phyloP scores from a whole-genome alignment of 352 stramenopile genomes.

The Albugo candida region DNA sequence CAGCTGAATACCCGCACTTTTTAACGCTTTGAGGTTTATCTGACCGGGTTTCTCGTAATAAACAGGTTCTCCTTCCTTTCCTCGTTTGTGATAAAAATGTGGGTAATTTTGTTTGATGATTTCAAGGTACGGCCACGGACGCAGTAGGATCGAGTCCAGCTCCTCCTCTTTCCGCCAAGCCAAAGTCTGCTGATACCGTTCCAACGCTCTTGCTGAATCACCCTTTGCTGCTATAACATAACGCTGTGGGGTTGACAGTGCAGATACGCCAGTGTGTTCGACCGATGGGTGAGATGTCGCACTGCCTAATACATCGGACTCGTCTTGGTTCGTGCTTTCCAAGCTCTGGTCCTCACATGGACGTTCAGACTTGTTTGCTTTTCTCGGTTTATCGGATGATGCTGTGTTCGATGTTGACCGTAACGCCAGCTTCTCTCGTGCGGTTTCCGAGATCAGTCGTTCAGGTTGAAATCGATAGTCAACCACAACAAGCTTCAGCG shows the following conservation, averaged over 20 bases:
- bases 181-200: slow-evolving; percentile 49
- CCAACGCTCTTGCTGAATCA: slow-evolving; percentile 33
- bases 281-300: too few relatives aligned
- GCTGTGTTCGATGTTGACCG: background rate
- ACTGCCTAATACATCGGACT: too few relatives aligned
- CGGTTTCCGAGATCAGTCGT: background rate
- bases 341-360: too few relatives aligned
- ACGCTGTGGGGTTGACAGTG: slow-evolving; percentile 20
- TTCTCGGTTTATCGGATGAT: slow-evolving; percentile 9
- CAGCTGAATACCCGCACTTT: slow-evolving; percentile 44
- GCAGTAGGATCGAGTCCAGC: slow-evolving; percentile 54
- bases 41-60: slow-evolving; percentile 78
- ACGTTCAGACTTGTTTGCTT: background rate
- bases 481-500: slow-evolving; percentile 51
- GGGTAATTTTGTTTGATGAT: slow-evolving; percentile 84
- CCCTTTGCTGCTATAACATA: slow-evolving; percentile 68
- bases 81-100: slow-evolving; percentile 79
- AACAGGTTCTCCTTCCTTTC: slow-evolving; percentile 54
- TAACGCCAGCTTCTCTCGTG: slow-evolving; percentile 1
- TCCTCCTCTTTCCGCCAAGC: slow-evolving; percentile 64
- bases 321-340: too few relatives aligned
- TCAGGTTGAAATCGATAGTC: slow-evolving; percentile 43
- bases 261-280: too few relatives aligned
- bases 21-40: slow-evolving; percentile 75
- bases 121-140: slow-evolving; percentile 46